These are phyloP conservation scores for Diaporthe aspalathi DNA, from an alignment of 2,329 filamentous ascomycete genomes.

Conservation along the genomic window DNA sequence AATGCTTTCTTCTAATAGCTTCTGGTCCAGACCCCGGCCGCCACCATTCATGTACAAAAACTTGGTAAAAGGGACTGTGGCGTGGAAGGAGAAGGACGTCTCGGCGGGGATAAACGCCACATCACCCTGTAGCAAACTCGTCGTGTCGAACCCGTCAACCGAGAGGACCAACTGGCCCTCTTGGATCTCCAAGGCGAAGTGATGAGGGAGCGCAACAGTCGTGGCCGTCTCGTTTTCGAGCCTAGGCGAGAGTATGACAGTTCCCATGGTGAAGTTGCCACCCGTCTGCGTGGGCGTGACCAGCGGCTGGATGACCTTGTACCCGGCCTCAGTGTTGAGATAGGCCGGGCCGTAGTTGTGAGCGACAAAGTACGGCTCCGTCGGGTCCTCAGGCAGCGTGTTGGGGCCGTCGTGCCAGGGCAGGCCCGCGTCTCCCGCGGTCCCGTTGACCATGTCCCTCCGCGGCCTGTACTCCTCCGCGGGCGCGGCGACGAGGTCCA, in stretches of 20 bases:
- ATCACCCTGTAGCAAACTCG: background rate
- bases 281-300: background rate
- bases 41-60: conserved; percentile 2
- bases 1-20: background rate
- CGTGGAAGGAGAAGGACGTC: background rate
- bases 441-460: conserved; percentile 4
- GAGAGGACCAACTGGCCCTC: background rate
- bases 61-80: background rate
- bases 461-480: background rate
- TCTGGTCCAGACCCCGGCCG: background rate
- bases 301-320: conserved; percentile 7
- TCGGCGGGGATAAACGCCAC: background rate
- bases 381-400: background rate
- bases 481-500: conserved; percentile 3
- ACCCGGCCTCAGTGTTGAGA: background rate
- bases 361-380: background rate
- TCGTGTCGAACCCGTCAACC: background rate
- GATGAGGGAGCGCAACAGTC: background rate
- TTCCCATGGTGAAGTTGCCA: conserved; percentile 9
- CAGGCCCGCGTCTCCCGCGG: background rate
- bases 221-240: background rate
- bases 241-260: background rate
- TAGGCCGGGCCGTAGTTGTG: conserved; percentile 2
- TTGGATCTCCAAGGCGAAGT: conserved; percentile 1
- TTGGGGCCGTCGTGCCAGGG: background rate